Percentiles rank a stretch among this genome's conserved stretches.
These are phyloP conservation scores for Pichia inconspicua DNA, from an alignment of 1,139 yeast genomes.

Conservation along the genomic window DNA sequence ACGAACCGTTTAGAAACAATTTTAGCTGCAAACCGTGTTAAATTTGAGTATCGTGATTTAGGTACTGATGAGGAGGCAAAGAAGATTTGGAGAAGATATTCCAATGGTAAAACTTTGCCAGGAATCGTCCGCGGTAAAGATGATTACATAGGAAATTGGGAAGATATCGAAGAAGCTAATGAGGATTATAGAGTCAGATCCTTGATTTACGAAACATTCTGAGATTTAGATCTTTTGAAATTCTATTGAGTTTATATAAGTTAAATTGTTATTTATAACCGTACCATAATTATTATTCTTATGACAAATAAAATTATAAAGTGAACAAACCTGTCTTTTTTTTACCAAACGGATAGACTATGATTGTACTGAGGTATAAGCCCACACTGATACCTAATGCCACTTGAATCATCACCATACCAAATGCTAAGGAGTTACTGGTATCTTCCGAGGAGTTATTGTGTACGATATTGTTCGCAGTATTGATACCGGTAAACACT, in stretches of 20 bases:
- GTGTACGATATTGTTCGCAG: slow-evolving; percentile 63
- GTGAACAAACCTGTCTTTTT: slow-evolving; percentile 83
- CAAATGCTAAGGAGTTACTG: slow-evolving; percentile 45
- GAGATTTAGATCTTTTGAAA: slow-evolving; percentile 4
- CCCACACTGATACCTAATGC: slow-evolving; percentile 94
- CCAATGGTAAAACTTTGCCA: slow-evolving; percentile 71
- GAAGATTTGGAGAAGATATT: slow-evolving; percentile 74
- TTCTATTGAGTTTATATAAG: not conserved
- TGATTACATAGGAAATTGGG: slow-evolving; percentile 78
- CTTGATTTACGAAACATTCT: slow-evolving; percentile 43
- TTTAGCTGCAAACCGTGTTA: slow-evolving; percentile 64
- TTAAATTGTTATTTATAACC: not conserved
- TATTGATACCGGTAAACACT: slow-evolving; percentile 65
- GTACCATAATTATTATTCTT: not conserved
- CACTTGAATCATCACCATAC: slow-evolving; percentile 86
- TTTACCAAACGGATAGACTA: slow-evolving; percentile 86
- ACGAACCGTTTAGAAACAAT: slow-evolving; percentile 74
- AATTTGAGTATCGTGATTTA: slow-evolving; percentile 65
- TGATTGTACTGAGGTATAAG: slow-evolving; percentile 79
- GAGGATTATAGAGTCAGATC: slow-evolving; percentile 69
- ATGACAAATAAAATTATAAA: slow-evolving; percentile 32
- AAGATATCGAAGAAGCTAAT: slow-evolving; percentile 73
- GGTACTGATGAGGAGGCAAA: slow-evolving; percentile 87
- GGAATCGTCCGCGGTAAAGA: slow-evolving; percentile 87
- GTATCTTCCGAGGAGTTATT: slow-evolving; percentile 21